These are phyloP conservation scores for Apiotrichum laibachii DNA, from an alignment of 1,284 basidiomycete species.

Conservation along the genomic window DNA sequence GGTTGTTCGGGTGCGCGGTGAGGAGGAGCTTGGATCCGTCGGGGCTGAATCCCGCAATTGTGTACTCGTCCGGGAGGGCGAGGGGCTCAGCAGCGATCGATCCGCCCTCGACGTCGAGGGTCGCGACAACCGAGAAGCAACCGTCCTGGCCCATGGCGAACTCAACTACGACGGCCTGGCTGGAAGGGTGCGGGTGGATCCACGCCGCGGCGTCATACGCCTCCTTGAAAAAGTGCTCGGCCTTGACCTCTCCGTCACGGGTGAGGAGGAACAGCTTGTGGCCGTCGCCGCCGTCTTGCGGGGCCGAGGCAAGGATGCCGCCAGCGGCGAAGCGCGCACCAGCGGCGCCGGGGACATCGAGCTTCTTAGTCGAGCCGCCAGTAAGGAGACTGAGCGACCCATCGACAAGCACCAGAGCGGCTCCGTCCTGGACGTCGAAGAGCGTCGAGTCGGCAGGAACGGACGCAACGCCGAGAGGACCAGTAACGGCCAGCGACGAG, in stretches of 20 bases:
- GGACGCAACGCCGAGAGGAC: not conserved
- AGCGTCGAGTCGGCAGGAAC: not conserved
- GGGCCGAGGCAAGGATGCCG: not conserved
- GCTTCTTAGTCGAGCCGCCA: not conserved
- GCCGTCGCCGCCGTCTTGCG: not conserved
- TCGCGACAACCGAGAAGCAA: not conserved
- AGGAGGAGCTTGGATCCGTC: not conserved
- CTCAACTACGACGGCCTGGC: not conserved
- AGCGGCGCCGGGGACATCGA: not conserved
- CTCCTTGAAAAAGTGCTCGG: not conserved
- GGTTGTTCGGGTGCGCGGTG: not conserved
- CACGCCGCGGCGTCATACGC: not conserved
- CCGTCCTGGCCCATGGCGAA: slow-evolving; percentile 1
- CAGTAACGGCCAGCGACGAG: not conserved
- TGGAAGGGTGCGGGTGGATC: not conserved
- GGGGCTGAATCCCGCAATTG: not conserved
- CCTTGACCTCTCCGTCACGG: not conserved
- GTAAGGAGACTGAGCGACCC: not conserved
- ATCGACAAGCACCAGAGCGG: not conserved
- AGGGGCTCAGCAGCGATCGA: not conserved
- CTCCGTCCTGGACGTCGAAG: not conserved
- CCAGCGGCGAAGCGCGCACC: not conserved
- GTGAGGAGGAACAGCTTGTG: not conserved
- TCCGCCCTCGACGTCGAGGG: not conserved
- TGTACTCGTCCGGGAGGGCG: not conserved